Percentiles rank a stretch among this genome's conserved stretches.
These are phyloP conservation scores for Yarrowia porcina DNA, from an alignment of 805 yeast genomes.

Conservation along the genomic window DNA sequence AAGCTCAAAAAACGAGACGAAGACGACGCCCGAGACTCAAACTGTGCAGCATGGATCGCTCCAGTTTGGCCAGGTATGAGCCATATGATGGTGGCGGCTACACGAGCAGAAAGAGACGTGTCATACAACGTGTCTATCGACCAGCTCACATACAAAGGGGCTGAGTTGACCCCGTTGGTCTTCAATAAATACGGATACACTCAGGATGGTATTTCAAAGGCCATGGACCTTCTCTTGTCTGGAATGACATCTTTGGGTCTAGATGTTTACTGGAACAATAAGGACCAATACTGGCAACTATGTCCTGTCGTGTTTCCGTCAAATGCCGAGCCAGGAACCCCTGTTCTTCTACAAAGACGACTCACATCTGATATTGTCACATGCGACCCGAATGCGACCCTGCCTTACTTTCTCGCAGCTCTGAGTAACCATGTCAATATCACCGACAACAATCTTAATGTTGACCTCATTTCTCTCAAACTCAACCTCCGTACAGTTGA, in stretches of 20 bases:
- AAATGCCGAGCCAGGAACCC: background rate
- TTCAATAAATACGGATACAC: conserved; percentile 38
- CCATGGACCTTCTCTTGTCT: conserved; percentile 34
- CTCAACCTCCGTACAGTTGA: conserved; percentile 37
- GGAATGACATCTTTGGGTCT: conserved; percentile 42
- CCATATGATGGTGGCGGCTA: conserved; percentile 22
- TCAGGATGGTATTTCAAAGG: conserved; percentile 30
- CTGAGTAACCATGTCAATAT: conserved; percentile 40
- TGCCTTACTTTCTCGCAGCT: background rate
- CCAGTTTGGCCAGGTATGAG: conserved; percentile 16
- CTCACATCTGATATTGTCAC: background rate
- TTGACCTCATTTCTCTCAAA: conserved; percentile 41
- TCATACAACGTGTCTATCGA: conserved; percentile 37
- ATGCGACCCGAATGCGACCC: conserved; percentile 5
- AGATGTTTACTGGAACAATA: conserved; percentile 53
- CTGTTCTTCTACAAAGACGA: background rate
- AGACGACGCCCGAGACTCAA: background rate
- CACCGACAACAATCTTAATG: conserved; percentile 49
- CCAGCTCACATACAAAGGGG: conserved; percentile 38
- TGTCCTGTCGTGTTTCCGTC: conserved; percentile 44
- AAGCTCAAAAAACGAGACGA: conserved; percentile 10
- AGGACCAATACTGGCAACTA: conserved; percentile 47
- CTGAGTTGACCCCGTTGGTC: conserved; percentile 36
- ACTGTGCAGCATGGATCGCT: conserved; percentile 4
- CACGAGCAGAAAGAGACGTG: conserved; percentile 38